Evolutionary conservation across 257 asterid genomes (phyloP).

Genomic region (Nicotiana sylvestris): DNA sequence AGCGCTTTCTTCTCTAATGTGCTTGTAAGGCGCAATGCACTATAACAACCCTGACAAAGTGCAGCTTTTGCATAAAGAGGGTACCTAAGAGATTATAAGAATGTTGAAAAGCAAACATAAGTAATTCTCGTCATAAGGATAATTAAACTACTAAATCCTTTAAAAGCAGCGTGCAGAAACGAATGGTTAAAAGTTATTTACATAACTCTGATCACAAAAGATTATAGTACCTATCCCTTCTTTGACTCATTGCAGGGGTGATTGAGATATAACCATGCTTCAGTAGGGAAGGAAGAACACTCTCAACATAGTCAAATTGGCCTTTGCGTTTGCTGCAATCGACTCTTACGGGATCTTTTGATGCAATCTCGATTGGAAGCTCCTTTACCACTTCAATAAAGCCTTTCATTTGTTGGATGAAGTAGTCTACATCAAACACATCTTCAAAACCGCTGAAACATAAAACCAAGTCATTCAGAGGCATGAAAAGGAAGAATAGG

Average conservation of each 20-base stretch:
- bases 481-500: background rate
- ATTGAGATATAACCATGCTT: conserved; percentile 79
- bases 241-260: conserved; percentile 96
- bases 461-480: conserved; percentile 1
- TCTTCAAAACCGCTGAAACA: conserved; percentile 78
- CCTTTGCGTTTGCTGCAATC: conserved; percentile 99
- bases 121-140: background rate
- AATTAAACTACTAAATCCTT: background rate
- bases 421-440: conserved; percentile 85
- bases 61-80: conserved; percentile 87
- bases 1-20: conserved; percentile 58
- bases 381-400: conserved; percentile 69
- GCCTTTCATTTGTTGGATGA: conserved; percentile 75
- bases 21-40: conserved; percentile 61
- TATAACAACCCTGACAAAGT: conserved; percentile 87
- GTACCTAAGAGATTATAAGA: conserved; percentile 48
- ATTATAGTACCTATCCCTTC: conserved; percentile 77
- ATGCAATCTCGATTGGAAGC: conserved; percentile 75
- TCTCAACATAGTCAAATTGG: conserved; percentile 73
- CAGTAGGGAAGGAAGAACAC: conserved; percentile 79
- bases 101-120: background rate
- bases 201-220: background rate
- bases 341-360: conserved; percentile 83
- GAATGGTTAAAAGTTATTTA: background rate
- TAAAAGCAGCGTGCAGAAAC: background rate